Conservation (phyloP, 371 early-diverging fungal species). For the Rhizopus stolonifer region DNA sequence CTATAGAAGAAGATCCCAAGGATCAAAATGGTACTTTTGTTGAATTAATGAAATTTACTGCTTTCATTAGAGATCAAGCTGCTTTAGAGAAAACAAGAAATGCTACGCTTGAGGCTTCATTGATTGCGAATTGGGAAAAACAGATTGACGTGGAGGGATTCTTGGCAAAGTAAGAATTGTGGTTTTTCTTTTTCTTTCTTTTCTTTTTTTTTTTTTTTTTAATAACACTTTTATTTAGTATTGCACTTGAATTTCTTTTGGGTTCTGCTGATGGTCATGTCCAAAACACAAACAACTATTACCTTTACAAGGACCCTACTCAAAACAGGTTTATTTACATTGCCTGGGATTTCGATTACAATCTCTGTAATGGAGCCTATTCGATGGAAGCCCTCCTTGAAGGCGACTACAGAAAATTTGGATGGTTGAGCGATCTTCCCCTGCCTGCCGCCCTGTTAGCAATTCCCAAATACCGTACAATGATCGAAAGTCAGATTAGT, state of each 20-base stretch:
- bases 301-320: constrained; percentile 30
- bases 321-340: constrained; percentile 23
- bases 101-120: neutral
- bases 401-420: constrained; percentile 30
- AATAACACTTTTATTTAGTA: constrained; percentile 24
- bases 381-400: constrained; percentile 17
- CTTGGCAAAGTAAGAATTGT: constrained; percentile 25
- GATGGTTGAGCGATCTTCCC: constrained; percentile 22
- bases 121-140: constrained; percentile 24
- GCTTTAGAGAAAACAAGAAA: constrained; percentile 9
- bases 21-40: constrained; percentile 5
- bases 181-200: neutral
- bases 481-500: constrained; percentile 15
- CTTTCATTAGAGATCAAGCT: constrained; percentile 30
- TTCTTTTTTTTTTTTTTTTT: too few species aligned
- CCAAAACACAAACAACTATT: constrained; percentile 42
- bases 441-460: constrained; percentile 25
- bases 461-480: constrained; percentile 14
- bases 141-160: constrained; percentile 34
- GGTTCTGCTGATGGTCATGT: constrained; percentile 34
- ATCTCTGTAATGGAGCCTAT: constrained; percentile 33
- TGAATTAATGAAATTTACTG: constrained; percentile 23
- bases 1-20: constrained; percentile 20
- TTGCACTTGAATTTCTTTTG: constrained; percentile 34
- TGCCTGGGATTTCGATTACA: constrained; percentile 35